These are phyloP conservation scores for Spatholobus suberectus DNA, from an alignment of 306 rosid genomes.

Conservation along the genomic window DNA sequence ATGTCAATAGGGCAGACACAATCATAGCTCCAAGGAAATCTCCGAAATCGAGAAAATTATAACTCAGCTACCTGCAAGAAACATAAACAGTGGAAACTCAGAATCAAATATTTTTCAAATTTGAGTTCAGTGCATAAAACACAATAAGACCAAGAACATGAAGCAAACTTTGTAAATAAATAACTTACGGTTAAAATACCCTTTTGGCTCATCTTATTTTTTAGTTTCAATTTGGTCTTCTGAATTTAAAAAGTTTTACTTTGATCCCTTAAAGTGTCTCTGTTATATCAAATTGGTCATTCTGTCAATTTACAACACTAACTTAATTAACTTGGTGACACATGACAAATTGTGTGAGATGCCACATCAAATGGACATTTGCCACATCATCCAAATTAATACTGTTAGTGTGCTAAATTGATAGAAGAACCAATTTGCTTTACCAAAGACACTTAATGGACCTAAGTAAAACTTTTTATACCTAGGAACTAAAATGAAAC, in stretches of 20 bases:
- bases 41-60: constrained; percentile 22
- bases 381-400: background rate
- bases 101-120: background rate
- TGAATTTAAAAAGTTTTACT: background rate
- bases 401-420: background rate
- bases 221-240: background rate
- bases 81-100: background rate
- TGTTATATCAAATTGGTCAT: background rate
- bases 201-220: background rate
- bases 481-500: background rate
- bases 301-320: background rate
- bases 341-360: background rate
- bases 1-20: constrained; percentile 87
- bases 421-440: too few relatives aligned
- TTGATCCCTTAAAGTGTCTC: background rate
- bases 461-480: too few relatives aligned
- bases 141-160: background rate
- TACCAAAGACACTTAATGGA: too few relatives aligned
- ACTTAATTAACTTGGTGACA: background rate
- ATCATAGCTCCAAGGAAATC: constrained; percentile 57
- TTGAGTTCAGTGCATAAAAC: background rate
- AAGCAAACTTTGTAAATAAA: background rate
- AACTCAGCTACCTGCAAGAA: constrained; percentile 40
- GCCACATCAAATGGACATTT: background rate
- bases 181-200: background rate